Evolutionary conservation across 1,139 yeast genomes (phyloP).

Genomic region (Debaryomyces coudertii): DNA sequence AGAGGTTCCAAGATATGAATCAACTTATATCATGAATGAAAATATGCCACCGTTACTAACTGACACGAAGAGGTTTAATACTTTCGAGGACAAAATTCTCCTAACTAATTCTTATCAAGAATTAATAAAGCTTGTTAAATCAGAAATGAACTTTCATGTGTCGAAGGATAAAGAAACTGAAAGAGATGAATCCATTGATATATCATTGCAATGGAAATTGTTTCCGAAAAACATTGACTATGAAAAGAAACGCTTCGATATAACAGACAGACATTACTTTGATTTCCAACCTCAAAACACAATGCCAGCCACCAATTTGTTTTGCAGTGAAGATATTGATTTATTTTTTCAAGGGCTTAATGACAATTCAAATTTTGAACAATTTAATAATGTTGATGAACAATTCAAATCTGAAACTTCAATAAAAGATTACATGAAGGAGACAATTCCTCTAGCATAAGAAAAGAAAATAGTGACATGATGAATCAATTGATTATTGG

Average conservation of each 20-base stretch:
- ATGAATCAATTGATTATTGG: neutral
- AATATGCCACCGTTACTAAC: slow-evolving; percentile 12
- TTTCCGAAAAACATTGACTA: slow-evolving; percentile 27
- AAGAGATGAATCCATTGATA: slow-evolving; percentile 25
- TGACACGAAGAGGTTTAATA: neutral
- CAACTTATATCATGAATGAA: neutral
- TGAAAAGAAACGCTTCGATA: slow-evolving; percentile 25
- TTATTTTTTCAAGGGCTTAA: slow-evolving; percentile 22
- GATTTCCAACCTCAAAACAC: slow-evolving; percentile 8
- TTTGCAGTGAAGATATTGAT: slow-evolving; percentile 30
- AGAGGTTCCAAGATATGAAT: neutral
- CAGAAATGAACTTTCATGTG: slow-evolving; percentile 11
- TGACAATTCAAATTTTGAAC: slow-evolving; percentile 8
- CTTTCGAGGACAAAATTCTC: slow-evolving; percentile 23
- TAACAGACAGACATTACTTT: slow-evolving; percentile 14
- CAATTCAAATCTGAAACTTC: neutral
- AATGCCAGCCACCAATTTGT: slow-evolving; percentile 10
- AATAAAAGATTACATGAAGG: slow-evolving; percentile 7
- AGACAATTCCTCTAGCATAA: slow-evolving; percentile 16
- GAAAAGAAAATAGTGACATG: neutral
- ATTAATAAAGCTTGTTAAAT: slow-evolving; percentile 23
- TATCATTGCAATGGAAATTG: slow-evolving; percentile 25
- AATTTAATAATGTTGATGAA: neutral
- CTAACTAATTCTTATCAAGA: slow-evolving; percentile 22
- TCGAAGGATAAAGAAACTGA: neutral